Conservation (phyloP, 257 asterid species). For the Rubia yunnanensis region DNA sequence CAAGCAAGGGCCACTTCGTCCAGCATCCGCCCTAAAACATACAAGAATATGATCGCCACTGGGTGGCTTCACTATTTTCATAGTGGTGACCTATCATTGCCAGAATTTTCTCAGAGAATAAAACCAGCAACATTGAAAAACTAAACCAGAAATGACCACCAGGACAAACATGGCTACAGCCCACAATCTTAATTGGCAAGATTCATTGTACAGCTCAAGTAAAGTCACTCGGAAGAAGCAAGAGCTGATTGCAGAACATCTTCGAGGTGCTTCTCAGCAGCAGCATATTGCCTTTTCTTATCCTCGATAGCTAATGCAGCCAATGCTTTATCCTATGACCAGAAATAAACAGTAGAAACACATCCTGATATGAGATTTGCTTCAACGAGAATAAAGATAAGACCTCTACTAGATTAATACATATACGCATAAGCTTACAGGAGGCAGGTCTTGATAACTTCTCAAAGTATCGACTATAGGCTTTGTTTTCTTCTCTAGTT, state of each 20-base stretch:
- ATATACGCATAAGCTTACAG: conserved; percentile 35
- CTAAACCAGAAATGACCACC: neutral
- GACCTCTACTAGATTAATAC: neutral
- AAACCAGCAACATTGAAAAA: neutral
- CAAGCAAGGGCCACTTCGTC: too few species aligned
- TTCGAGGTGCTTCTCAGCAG: conserved; percentile 96
- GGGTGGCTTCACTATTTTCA: neutral
- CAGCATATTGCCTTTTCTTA: conserved; percentile 85
- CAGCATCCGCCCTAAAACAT: neutral
- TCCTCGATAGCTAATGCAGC: conserved; percentile 96
- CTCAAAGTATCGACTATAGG: conserved; percentile 89
- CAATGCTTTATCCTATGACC: conserved; percentile 81
- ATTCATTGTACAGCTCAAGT: too few species aligned
- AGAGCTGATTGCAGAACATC: conserved; percentile 97
- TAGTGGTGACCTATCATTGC: neutral
- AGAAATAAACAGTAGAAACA: conserved; percentile 1
- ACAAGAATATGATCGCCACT: neutral
- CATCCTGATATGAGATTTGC: conserved; percentile 5
- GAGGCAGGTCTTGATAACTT: conserved; percentile 99
- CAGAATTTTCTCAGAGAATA: neutral
- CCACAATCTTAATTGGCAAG: too few species aligned
- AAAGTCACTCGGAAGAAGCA: conserved; percentile 52
- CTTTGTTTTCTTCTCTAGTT: conserved; percentile 83
- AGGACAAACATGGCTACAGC: neutral
- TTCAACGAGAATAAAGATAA: conserved; percentile 4